phyloP scores from a whole-genome alignment of 2,329 filamentous ascomycete species.

The Diaporthe ampelina region DNA sequence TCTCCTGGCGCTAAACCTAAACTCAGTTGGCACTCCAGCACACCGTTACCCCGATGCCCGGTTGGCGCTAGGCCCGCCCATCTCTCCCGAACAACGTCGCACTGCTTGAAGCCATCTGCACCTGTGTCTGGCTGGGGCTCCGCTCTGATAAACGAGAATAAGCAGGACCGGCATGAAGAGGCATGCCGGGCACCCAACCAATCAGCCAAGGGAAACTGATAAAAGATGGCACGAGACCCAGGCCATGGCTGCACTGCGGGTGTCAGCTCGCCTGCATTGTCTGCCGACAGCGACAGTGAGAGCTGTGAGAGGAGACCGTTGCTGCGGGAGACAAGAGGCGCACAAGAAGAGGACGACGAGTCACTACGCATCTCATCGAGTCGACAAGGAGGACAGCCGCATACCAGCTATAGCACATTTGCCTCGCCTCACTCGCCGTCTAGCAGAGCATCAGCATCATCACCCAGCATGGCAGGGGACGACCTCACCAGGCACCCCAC shows the following conservation, averaged over 20 bases:
- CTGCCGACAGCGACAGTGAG: background rate
- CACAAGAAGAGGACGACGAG: background rate
- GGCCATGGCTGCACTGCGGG: background rate
- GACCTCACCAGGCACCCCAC: constrained; percentile 32
- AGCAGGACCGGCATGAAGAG: background rate
- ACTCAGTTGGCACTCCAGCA: background rate
- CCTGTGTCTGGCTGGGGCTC: constrained; percentile 20
- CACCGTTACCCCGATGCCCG: background rate
- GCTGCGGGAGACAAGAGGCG: background rate
- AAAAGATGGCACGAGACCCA: constrained; percentile 19
- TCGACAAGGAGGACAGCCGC: background rate
- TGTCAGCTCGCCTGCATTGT: background rate
- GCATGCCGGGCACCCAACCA: background rate
- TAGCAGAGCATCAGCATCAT: too few species aligned
- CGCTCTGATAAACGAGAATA: constrained; percentile 26
- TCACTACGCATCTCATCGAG: background rate
- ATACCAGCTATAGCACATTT: background rate
- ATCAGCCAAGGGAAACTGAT: background rate
- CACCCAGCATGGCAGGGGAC: constrained; percentile 28
- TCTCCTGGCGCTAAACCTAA: constrained; percentile 16
- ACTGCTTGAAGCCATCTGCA: constrained; percentile 30
- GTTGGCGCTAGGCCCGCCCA: background rate
- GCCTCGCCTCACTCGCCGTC: too few species aligned
- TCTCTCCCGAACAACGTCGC: background rate
- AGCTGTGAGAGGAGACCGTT: constrained; percentile 1